Conservation (phyloP, 1,139 yeast genomes). For the Zygoascus sp. region DNA sequence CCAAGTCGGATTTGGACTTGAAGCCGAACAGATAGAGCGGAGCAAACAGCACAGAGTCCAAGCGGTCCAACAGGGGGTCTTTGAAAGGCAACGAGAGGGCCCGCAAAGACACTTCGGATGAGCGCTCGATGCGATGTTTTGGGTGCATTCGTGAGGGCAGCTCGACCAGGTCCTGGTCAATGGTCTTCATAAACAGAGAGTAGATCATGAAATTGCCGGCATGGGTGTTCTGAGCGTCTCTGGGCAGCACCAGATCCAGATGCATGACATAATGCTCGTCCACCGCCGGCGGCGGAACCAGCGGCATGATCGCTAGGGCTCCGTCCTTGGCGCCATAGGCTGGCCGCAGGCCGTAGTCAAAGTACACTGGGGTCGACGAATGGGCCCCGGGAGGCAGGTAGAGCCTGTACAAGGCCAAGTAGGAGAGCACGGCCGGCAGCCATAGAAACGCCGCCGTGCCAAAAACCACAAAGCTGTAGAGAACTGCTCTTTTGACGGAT, state of each 20-base stretch:
- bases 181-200: constrained; percentile 18
- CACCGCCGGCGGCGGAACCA: constrained; percentile 1
- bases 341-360: constrained; percentile 7
- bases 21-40: constrained; percentile 32
- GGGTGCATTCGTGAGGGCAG: constrained; percentile 13
- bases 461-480: constrained; percentile 17
- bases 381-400: constrained; percentile 23
- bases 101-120: constrained; percentile 15
- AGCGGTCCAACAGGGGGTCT: constrained; percentile 26
- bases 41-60: constrained; percentile 29
- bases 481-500: constrained; percentile 13
- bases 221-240: constrained; percentile 28
- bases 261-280: constrained; percentile 6
- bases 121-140: constrained; percentile 7
- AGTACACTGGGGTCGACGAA: constrained; percentile 2
- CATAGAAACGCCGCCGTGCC: constrained; percentile 13
- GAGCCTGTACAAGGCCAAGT: constrained; percentile 22
- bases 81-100: constrained; percentile 32
- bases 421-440: constrained; percentile 22
- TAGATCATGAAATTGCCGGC: constrained; percentile 35
- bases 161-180: constrained; percentile 13
- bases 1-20: constrained; percentile 6
- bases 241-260: constrained; percentile 32
- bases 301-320: constrained; percentile 6
- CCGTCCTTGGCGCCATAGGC: constrained; percentile 4